Base-by-base conservation (phyloP, 2,329 filamentous ascomycete species). In the Penicillium fuscoglaucum region DNA sequence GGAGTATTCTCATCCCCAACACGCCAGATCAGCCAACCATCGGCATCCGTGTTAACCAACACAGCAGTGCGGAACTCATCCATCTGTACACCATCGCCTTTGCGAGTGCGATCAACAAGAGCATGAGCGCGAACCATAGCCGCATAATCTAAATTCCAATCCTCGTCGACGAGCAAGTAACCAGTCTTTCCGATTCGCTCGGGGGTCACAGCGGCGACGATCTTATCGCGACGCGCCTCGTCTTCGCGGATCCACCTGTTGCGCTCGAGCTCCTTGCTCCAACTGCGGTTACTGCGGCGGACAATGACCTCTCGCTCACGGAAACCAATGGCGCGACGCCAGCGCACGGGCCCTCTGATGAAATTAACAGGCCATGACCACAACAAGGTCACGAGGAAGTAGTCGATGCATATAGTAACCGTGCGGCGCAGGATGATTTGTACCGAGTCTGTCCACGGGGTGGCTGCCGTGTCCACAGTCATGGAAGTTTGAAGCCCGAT, bases 141-240 rank as follows among this genome's bases (percentile, higher is more conserved):
- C 47, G 82, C 82, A 83, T 93, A 97, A 72, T 96, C 92, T 60
- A 97, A 79, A 73, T 96, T 90, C 88, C 91, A 98, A 61, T 91
- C 84, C 61, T 83, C 84, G 71, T 93, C 90, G 81, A 96, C 90
- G 65, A 95, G 87, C 62, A 96, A 77, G 71, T 96, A 96, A 21
- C 91, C 92, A 31, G 92, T 96, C 82, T 96, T 96, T 66, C 83
- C 80, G 67, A 93, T 79, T 52, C 87, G 81, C 67, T 85, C 77
- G 24, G 86, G 83, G 17, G 87, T 83, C 4, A 93, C 88, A 2
- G 91, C 93, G 2, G 85, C 82, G 61, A 87, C 75, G 46, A 96
- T 82, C 65, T 74, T 74, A n/a, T 77, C 76, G 61, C 83, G 82
- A 35, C 80, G 82, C 59, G 77, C 76, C 59, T 86, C 77, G 49